Base-by-base conservation (phyloP, 2,329 filamentous ascomycete genomes). In the Teratosphaeriaceae sp. region DNA sequence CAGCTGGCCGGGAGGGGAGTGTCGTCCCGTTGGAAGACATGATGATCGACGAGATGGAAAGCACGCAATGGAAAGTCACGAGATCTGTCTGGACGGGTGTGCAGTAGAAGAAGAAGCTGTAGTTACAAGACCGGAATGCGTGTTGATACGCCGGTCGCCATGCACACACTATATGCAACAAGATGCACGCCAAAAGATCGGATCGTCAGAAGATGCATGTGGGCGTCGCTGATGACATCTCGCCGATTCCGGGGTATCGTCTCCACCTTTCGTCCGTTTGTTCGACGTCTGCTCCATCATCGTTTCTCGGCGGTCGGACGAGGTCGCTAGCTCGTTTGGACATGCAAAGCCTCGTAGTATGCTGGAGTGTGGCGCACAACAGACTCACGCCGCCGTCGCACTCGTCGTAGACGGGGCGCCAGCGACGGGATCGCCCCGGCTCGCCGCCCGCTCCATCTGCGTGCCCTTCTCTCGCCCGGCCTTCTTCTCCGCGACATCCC, bases 401-500 rank as follows among this genome's bases (percentile, higher is more conserved):
- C n/a, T n/a, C n/a, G n/a, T n/a, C n/a, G n/a, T n/a, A n/a, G n/a
- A n/a, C n/a, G n/a, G n/a, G n/a, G n/a, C n/a, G n/a, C 23, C 15
- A 16, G 42, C 38, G 23, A 36, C 29, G 13, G n/a, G 18, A 29
- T 18, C 30, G 33, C 16, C 38, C 37, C 21, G 20, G 13, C 11
- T 29, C n/a, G 40, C n/a, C 42, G 31, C 21, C 26, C 38, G 3
- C 4, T 22, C 29, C 12, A 24, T 40, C 43, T 23, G 13, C 16
- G 20, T 18, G 15, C 45, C 46, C 38, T 49, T 49, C 46, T 57
- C 55, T 15, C 42, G 45, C 42, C 58, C 56, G 27, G 60, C 54
- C 40, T 42, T 45, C 43, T 51, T 54, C 57, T 60, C 58, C 61
- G 64, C 47, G 38, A 47, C 58, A n/a, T 45, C 53, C 53, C 70